These are phyloP conservation scores for Juglanconis sp. DNA, from an alignment of 2,329 filamentous ascomycete species.

Conservation along the genomic window DNA sequence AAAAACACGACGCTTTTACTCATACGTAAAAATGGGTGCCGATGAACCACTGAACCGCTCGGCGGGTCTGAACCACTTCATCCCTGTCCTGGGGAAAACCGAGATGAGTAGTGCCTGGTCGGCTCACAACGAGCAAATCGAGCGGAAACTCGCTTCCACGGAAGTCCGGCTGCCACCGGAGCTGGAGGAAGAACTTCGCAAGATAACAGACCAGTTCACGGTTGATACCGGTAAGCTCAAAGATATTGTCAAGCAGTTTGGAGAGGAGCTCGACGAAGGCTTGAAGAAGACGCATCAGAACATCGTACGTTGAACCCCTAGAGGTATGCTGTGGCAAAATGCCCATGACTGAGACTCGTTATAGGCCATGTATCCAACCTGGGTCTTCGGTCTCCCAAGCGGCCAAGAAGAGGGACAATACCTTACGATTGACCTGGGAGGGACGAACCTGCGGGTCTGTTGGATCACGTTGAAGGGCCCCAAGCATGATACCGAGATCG, in stretches of 20 bases:
- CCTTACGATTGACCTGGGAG: slow-evolving; percentile 32
- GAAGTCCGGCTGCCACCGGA: neutral
- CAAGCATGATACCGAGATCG: slow-evolving; percentile 53
- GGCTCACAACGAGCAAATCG: neutral
- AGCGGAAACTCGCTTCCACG: neutral
- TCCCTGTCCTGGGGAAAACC: neutral
- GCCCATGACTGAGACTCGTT: neutral
- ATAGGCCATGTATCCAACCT: slow-evolving; percentile 14
- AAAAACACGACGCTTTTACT: neutral
- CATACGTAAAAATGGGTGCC: neutral
- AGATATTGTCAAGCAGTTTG: slow-evolving; percentile 6
- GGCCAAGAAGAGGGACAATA: slow-evolving; percentile 65
- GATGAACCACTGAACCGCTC: neutral
- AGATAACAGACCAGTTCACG: slow-evolving; percentile 1
- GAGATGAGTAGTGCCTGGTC: neutral
- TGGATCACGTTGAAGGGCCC: slow-evolving; percentile 25
- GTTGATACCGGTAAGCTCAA: slow-evolving; percentile 8
- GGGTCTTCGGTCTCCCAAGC: slow-evolving; percentile 54
- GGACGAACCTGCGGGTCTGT: slow-evolving; percentile 33
- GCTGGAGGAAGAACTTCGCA: neutral
- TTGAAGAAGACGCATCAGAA: slow-evolving; percentile 9
- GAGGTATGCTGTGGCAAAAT: neutral
- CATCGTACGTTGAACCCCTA: neutral
- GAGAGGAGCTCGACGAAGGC: slow-evolving; percentile 7
- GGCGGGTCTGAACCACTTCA: neutral